phyloP scores from a whole-genome alignment of 306 rosid species.

The Prinsepia uniflora region DNA sequence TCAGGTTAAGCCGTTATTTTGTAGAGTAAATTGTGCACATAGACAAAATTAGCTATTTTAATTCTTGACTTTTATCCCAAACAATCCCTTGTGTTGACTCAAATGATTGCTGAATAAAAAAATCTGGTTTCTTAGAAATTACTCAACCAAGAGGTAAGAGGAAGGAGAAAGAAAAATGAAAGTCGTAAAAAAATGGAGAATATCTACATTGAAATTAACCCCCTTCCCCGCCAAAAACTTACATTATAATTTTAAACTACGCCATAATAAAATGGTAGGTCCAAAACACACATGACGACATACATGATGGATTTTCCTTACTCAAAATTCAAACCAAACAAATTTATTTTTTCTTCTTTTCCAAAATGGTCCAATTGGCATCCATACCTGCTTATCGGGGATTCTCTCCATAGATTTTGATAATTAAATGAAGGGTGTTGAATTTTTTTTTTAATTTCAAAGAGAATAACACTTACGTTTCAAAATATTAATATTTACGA shows the following conservation, averaged over 20 bases:
- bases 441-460: not conserved
- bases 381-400: not conserved
- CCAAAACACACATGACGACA: not conserved
- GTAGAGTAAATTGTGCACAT: not conserved
- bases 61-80: conserved; percentile 32
- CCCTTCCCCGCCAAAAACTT: not conserved
- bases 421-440: not conserved
- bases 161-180: not conserved
- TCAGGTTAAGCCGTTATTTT: not conserved
- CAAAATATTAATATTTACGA: too few species aligned
- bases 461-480: too few species aligned
- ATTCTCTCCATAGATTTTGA: not conserved
- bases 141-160: conserved; percentile 4
- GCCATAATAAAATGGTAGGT: conserved; percentile 8
- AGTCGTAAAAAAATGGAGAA: not conserved
- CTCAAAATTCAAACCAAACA: not conserved
- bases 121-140: conserved; percentile 22
- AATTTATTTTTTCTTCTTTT: not conserved
- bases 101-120: conserved; percentile 35
- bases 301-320: not conserved
- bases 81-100: conserved; percentile 33
- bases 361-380: not conserved
- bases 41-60: not conserved
- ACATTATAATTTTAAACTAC: not conserved
- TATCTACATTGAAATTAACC: conserved; percentile 20